These are phyloP conservation scores for Melampsora occidentalis DNA, from an alignment of 1,284 basidiomycete genomes.

Conservation along the genomic window DNA sequence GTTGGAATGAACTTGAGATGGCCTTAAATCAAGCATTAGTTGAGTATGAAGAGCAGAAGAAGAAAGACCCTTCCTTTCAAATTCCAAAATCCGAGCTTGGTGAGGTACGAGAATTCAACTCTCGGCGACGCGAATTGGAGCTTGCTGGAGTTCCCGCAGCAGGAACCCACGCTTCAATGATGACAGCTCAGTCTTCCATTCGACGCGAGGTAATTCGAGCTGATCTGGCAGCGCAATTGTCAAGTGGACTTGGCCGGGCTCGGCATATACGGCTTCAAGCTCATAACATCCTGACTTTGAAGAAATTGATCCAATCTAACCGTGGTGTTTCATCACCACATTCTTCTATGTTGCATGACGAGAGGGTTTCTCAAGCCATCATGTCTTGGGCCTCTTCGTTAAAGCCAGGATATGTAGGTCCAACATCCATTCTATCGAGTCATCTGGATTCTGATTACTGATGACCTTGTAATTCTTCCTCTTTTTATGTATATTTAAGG, in stretches of 20 bases:
- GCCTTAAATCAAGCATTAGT: too few species aligned
- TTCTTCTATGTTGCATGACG: conserved; percentile 13
- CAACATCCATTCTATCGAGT: too few species aligned
- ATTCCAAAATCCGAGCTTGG: background rate
- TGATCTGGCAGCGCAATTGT: background rate
- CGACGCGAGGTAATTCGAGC: background rate
- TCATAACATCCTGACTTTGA: background rate
- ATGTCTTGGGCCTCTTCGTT: conserved; percentile 16
- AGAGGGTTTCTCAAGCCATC: background rate
- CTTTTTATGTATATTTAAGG: background rate
- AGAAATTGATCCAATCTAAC: background rate
- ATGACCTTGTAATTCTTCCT: background rate
- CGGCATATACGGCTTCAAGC: conserved; percentile 4
- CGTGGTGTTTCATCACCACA: background rate
- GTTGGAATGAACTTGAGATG: too few species aligned
- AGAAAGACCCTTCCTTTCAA: too few species aligned
- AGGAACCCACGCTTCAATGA: conserved; percentile 3
- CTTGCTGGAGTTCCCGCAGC: background rate
- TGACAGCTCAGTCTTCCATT: conserved; percentile 18
- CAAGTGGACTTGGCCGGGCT: too few species aligned
- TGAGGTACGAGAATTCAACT: conserved; percentile 24
- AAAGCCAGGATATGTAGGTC: conserved; percentile 19
- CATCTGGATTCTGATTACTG: background rate
- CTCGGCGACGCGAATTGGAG: background rate
- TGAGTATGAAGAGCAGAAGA: too few species aligned